Evolutionary conservation across 192 early-diverging fungal genomes (phyloP).

Genomic region (Phycomyces blakesleeanus): DNA sequence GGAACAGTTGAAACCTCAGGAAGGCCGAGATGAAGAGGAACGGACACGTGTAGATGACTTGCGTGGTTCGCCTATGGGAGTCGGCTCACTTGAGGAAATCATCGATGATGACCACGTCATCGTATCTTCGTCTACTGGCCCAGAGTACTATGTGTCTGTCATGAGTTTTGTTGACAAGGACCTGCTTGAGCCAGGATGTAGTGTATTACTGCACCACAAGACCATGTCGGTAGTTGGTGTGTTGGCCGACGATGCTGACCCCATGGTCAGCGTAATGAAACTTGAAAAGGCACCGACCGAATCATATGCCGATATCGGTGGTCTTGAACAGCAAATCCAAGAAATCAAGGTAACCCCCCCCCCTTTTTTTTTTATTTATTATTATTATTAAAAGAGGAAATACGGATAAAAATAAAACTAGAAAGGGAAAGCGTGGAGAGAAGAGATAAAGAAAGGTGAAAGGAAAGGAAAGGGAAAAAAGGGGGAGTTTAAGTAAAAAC

Average conservation of each 20-base stretch:
- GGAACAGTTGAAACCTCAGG: slow-evolving; percentile 94
- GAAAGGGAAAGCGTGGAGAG: too few species aligned
- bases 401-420: too few species aligned
- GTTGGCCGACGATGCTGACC: slow-evolving; percentile 90
- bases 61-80: slow-evolving; percentile 94
- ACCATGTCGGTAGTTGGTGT: slow-evolving; percentile 93
- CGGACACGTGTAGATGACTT: slow-evolving; percentile 92
- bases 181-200: slow-evolving; percentile 94
- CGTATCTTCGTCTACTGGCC: slow-evolving; percentile 85
- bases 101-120: slow-evolving; percentile 99
- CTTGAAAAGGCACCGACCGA: slow-evolving; percentile 98
- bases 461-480: slow-evolving; percentile 28
- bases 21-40: slow-evolving; percentile 92
- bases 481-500: too few species aligned
- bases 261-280: slow-evolving; percentile 99
- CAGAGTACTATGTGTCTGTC: slow-evolving; percentile 96
- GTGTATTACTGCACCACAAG: slow-evolving; percentile 91
- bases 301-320: slow-evolving; percentile 97
- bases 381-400: too few species aligned
- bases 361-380: too few species aligned
- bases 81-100: slow-evolving; percentile 95
- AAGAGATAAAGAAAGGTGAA: too few species aligned
- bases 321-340: slow-evolving; percentile 94
- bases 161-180: slow-evolving; percentile 99
- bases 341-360: slow-evolving; percentile 71